Conservation (phyloP, 768 basidiomycete species). For the Serpula lacrymans region DNA sequence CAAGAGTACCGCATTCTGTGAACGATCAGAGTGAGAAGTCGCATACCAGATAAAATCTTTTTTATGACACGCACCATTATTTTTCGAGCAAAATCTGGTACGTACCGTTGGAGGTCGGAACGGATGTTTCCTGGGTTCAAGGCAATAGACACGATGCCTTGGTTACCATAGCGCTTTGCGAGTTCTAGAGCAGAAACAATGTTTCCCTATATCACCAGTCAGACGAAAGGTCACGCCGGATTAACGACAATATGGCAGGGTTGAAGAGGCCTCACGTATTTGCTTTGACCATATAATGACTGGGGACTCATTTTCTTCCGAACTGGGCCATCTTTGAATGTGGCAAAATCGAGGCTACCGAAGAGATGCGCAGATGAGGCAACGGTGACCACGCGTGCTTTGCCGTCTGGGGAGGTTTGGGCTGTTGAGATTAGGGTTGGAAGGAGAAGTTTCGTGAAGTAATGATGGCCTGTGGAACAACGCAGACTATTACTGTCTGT, state of each 20-base stretch:
- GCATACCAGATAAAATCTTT: slow-evolving; percentile 12
- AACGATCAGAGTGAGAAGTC: slow-evolving; percentile 17
- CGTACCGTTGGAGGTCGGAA: slow-evolving; percentile 19
- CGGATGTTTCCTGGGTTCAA: slow-evolving; percentile 42
- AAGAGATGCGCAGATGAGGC: slow-evolving; percentile 14
- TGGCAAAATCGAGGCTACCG: slow-evolving; percentile 22
- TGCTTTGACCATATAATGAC: slow-evolving; percentile 17
- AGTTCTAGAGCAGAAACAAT: slow-evolving; percentile 44
- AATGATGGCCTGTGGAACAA: slow-evolving; percentile 18
- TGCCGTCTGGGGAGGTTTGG: slow-evolving; percentile 7
- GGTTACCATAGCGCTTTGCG: slow-evolving; percentile 41
- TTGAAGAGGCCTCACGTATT: slow-evolving; percentile 13
- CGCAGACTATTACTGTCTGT: slow-evolving; percentile 11
- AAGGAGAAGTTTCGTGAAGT: slow-evolving; percentile 26
- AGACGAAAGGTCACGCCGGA: background rate
- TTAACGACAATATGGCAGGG: background rate
- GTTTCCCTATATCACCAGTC: slow-evolving; percentile 34
- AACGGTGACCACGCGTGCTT: slow-evolving; percentile 30
- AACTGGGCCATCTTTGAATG: slow-evolving; percentile 21
- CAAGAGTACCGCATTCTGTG: slow-evolving; percentile 5
- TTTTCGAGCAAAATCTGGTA: slow-evolving; percentile 5
- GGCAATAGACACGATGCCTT: slow-evolving; percentile 43
- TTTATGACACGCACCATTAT: slow-evolving; percentile 8
- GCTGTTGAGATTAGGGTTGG: slow-evolving; percentile 23
- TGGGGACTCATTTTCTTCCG: slow-evolving; percentile 16